These are phyloP conservation scores for Castanea crenata DNA, from an alignment of 306 rosid genomes.

Conservation along the genomic window DNA sequence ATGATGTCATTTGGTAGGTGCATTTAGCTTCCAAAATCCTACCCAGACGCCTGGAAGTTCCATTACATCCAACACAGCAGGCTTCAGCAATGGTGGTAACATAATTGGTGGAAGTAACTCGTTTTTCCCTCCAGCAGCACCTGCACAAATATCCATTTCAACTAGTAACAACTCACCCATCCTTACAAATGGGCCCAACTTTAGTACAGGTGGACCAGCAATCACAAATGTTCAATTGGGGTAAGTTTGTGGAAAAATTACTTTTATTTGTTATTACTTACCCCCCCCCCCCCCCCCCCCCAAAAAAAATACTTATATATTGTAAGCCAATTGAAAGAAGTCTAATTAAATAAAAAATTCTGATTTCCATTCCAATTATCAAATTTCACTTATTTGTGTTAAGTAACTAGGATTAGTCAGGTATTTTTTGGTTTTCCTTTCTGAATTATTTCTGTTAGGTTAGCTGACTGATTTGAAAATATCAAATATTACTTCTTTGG, in stretches of 20 bases:
- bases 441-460: neutral
- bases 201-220: constrained; percentile 30
- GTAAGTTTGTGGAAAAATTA: constrained; percentile 46
- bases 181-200: constrained; percentile 25
- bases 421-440: neutral
- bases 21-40: constrained; percentile 35
- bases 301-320: neutral
- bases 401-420: neutral
- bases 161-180: constrained; percentile 26
- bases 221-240: constrained; percentile 30
- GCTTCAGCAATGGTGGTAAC: constrained; percentile 31
- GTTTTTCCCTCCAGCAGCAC: constrained; percentile 28
- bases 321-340: constrained; percentile 3
- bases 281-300: too few relatives aligned
- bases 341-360: neutral
- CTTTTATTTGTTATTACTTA: neutral
- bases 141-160: constrained; percentile 32
- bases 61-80: constrained; percentile 32
- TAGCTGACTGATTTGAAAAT: neutral
- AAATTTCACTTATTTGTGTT: neutral
- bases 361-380: neutral
- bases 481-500: neutral
- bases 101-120: constrained; percentile 35
- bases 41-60: constrained; percentile 30
- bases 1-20: constrained; percentile 12